These are phyloP conservation scores for Didymosphaeria variabile DNA, from an alignment of 2,329 filamentous ascomycete genomes.

Conservation along the genomic window DNA sequence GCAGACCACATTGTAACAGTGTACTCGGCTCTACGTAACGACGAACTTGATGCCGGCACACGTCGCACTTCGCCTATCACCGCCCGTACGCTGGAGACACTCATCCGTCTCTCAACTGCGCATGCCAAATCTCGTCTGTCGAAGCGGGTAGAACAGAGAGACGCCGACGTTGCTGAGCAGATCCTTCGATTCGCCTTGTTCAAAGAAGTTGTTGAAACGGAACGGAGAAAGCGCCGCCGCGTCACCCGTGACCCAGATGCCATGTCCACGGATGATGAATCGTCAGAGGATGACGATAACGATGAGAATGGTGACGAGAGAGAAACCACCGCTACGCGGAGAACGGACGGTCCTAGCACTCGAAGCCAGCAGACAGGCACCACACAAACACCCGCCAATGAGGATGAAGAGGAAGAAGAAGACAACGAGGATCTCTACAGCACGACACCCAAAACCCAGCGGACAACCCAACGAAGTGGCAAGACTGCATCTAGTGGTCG, in stretches of 20 bases:
- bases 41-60: conserved; percentile 94
- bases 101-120: conserved; percentile 97
- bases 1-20: conserved; percentile 90
- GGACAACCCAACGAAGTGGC: conserved; percentile 54
- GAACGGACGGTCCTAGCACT: conserved; percentile 52
- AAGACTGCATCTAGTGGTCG: conserved; percentile 37
- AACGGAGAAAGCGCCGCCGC: conserved; percentile 84
- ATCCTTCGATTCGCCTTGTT: conserved; percentile 95
- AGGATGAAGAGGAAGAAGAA: conserved; percentile 61
- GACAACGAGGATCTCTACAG: conserved; percentile 65
- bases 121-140: conserved; percentile 94
- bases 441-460: conserved; percentile 59
- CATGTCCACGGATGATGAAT: conserved; percentile 65
- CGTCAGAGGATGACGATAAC: conserved; percentile 65
- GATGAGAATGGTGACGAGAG: conserved; percentile 65
- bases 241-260: conserved; percentile 68
- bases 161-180: conserved; percentile 85
- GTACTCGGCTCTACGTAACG: conserved; percentile 92
- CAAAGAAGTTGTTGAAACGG: conserved; percentile 85
- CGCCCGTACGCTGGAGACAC: conserved; percentile 93
- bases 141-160: conserved; percentile 85
- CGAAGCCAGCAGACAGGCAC: conserved; percentile 39
- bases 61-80: conserved; percentile 94
- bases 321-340: conserved; percentile 36
- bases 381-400: conserved; percentile 45